Evolutionary conservation across 441 rosid genomes (phyloP), one percentile per base, ranked within the genome.

Genomic region (Erodium texanum): DNA sequence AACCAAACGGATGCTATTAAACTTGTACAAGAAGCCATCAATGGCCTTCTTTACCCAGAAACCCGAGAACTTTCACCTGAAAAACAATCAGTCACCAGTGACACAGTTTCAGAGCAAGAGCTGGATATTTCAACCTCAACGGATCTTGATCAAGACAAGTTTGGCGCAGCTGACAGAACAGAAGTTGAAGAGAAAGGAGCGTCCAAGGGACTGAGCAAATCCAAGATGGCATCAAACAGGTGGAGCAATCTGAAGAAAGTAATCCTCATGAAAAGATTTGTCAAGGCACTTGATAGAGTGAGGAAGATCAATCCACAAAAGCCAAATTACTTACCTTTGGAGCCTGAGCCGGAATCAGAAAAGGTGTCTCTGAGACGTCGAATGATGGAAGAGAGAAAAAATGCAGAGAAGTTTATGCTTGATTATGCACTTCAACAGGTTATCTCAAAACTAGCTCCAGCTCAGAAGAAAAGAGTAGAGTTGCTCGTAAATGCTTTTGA

Each of bases 401-500:
- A 69, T 67, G 81, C 91, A 6, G 87, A 89, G 70, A 91, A 86
- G 74, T 92, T 97, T 97, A 92, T 94, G 99, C 96, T 94, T 64
- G 99, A 94, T 85, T 81, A 85, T 76, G 99, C 99, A 50, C 96
- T 94, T 65, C 87, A 76, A 69, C 86, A 89, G 73, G 98, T 88
- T 71, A 80, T 89, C 67, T 81, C 89, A 16, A 80, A 82, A 36
- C 83, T 94, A 66, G 93, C 81, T 73, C 91, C 91, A n/a, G 86
- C 85, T 6, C 97, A 94, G 82, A 92, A 83, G 75, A 86, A 81
- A 75, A 92, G 86, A 83, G 99, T 94, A 64, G 77, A 82, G 65
- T 78, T 87, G 78, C 90, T 94, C 73, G 96, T 92, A 62, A 84
- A 87, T 76, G 99, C 98, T 74, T 94, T 89, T 66, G 97, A 94